phyloP scores from a whole-genome alignment of 768 basidiomycete species.

The Rubroboletus pulcherrimus region DNA sequence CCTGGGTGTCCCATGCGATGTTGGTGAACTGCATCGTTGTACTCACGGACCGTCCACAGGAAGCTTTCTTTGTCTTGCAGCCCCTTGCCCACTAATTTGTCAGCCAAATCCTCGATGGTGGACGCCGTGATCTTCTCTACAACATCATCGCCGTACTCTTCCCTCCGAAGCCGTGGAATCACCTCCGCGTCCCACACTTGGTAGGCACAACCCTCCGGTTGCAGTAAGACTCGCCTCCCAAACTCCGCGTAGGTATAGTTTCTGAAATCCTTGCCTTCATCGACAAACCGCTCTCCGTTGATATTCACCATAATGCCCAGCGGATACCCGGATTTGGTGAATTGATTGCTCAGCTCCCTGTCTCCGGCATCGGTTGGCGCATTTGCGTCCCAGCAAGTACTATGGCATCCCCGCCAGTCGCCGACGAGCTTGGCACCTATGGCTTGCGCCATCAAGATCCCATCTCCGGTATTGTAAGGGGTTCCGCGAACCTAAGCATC shows the following conservation, averaged over 20 bases:
- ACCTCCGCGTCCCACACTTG: slow-evolving; percentile 60
- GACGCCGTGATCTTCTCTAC: slow-evolving; percentile 52
- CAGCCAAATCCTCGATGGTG: slow-evolving; percentile 48
- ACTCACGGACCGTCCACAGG: slow-evolving; percentile 44
- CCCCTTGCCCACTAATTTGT: slow-evolving; percentile 42
- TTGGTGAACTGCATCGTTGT: slow-evolving; percentile 46
- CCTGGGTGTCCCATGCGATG: slow-evolving; percentile 35
- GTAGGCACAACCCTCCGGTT: slow-evolving; percentile 59
- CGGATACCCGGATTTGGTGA: slow-evolving; percentile 72
- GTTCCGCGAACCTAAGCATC: slow-evolving; percentile 58
- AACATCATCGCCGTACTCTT: slow-evolving; percentile 63
- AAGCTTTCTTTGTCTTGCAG: slow-evolving; percentile 41
- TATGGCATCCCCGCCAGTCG: slow-evolving; percentile 72
- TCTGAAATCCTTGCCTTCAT: slow-evolving; percentile 69
- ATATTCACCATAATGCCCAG: slow-evolving; percentile 67
- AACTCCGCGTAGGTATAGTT: slow-evolving; percentile 74
- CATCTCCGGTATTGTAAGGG: slow-evolving; percentile 69
- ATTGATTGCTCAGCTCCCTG: slow-evolving; percentile 61
- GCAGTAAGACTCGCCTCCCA: slow-evolving; percentile 53
- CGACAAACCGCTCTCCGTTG: slow-evolving; percentile 57
- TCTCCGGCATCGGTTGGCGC: slow-evolving; percentile 49
- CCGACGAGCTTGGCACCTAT: slow-evolving; percentile 55
- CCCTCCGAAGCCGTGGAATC: slow-evolving; percentile 44
- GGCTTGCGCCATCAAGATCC: slow-evolving; percentile 48
- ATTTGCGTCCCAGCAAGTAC: slow-evolving; percentile 68